Evolutionary conservation across 1,284 basidiomycete species (phyloP), one percentile per base, ranked within the genome.

Genomic region (Ceratorhiza oryzae-sativae): DNA sequence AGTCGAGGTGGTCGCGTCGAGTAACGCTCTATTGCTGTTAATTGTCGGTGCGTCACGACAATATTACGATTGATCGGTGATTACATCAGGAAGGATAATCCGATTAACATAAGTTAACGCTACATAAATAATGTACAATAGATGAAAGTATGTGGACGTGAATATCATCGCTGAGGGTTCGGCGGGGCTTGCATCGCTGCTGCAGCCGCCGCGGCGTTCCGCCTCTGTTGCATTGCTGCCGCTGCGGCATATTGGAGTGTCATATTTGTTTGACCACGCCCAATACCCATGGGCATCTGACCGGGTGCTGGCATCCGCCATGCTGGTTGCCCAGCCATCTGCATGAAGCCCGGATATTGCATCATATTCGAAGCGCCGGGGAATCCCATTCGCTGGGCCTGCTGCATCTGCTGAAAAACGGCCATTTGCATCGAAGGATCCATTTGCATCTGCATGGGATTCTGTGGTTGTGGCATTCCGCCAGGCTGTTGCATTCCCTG

Each of bases 171-270:
- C 32, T 27, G 62, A n/a, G 62, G 62, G 34, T 67, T 67, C 13
- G 62, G 48, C n/a, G 62, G 62, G 12, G 62, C 62, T 42, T 67
- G 62, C 62, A 67, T 67, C 25, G 62, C 62, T 1, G 49, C 62
- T 1, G 59, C 59, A 3, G 49, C 62, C 2, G 59, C 59, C 15
- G 59, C 39, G 8, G 62, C 62, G 12, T 48, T 49, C n/a, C 62
- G 30, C 32, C 48, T 32, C 49, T 53, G 48, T 34, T 67, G 62
- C n/a, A 53, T 18, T 5, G 34, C 32, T 6, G 61, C 61, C 27
- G 59, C 42, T 8, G 42, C 42, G 3, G 36, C 39, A 18, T 58
- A 58, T n/a, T 58, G 55, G 18, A 58, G 36, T 23, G 9, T 10
- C 32, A 20, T 27, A 18, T 45, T 27, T n/a, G 55, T 30, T 49